A percentile compares a stretch with the other conserved stretches of the same genome.
Conservation (phyloP, 257 asterid species). For the Solanum acaule region DNA sequence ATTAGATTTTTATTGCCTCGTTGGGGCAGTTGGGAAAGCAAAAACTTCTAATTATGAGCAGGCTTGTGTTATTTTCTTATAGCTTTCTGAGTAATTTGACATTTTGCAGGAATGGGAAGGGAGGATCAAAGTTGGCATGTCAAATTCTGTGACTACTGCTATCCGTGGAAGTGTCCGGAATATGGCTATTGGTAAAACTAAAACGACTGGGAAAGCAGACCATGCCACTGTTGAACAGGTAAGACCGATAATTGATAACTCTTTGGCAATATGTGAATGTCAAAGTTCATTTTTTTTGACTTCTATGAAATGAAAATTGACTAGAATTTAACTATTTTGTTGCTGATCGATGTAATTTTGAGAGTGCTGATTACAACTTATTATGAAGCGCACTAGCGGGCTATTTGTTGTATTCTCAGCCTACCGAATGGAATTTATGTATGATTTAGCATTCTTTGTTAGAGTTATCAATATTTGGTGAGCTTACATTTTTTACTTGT, state of each 20-base stretch:
- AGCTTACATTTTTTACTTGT: not conserved
- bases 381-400: not conserved
- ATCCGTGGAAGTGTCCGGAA: constrained; percentile 91
- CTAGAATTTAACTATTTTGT: not conserved
- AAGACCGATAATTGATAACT: not conserved
- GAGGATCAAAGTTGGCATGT: constrained; percentile 73
- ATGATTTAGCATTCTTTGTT: not conserved
- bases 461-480: not conserved
- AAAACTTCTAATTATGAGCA: not conserved
- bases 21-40: not conserved
- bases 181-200: constrained; percentile 87
- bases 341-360: not conserved
- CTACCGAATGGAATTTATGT: not conserved
- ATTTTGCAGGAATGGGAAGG: constrained; percentile 93
- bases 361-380: not conserved
- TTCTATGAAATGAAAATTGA: not conserved
- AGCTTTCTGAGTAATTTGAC: not conserved
- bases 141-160: constrained; percentile 89
- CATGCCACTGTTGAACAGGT: constrained; percentile 99
- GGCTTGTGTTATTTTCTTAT: not conserved
- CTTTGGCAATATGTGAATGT: not conserved
- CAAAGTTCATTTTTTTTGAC: not conserved
- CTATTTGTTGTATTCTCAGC: not conserved
- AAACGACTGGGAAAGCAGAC: constrained; percentile 78
- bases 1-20: not conserved